Evolutionary conservation across 257 asterid species (phyloP), one percentile per base, ranked within the genome.

Genomic region (Solanum chilense): DNA sequence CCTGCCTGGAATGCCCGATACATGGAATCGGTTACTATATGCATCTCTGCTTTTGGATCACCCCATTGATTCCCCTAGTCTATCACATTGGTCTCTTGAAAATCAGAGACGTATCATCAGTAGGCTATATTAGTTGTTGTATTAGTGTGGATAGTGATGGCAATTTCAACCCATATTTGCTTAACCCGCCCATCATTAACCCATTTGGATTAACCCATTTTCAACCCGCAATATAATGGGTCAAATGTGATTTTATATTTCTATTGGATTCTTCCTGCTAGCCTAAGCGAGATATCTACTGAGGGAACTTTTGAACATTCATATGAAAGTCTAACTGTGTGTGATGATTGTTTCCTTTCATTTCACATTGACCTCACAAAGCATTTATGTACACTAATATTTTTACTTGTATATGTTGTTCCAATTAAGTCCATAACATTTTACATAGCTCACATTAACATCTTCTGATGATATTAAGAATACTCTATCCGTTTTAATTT

Each of bases 1-100:
- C 64, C 83, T 87, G 35, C 89, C 89, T 21, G 89, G 89, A 70
- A 25, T 87, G 62, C 89, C 89, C 27, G 89, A 87, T 83, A 87
- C 89, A 37, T 87, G 89, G 89, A 87, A 87, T 47, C 83, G 89
- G 84, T 58, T 87, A 39, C 84, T 87, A 37, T 82, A 87, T 52
- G 87, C 89, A 47, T 87, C 87, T 44, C 39, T 87, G 52, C 77
- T 82, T 83, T 81, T 78, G 47, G 80, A 86, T 39, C 85, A 52
- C 78, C n/a, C 78, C 25, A 52, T 41, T 85, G 85, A 11, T 31
- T 18, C 85, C 69, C 85, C 42, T 18, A 49, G 85, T 81, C 4
- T 81, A 31, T 49, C 85, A 12, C 69, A 80, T 80, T 10, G 44
- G 31, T 80, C 33, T 47, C 69, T 49, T 29, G 85, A 80, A 80